phyloP scores from a whole-genome alignment of 352 stramenopile species.

The Phytophthora pistaciae region DNA sequence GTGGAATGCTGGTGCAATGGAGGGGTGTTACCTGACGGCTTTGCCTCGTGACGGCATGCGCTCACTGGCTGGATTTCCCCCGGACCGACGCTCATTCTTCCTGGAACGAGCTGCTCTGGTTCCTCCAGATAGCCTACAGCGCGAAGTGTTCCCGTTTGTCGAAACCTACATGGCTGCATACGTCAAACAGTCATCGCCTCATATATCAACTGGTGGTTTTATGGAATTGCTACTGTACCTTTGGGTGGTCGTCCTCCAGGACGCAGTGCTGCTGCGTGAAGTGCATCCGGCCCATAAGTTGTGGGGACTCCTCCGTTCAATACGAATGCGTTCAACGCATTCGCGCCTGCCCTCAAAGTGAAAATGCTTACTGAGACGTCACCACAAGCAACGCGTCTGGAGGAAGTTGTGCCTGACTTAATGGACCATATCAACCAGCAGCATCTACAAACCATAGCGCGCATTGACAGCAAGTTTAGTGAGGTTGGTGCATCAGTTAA shows the following conservation, averaged over 20 bases:
- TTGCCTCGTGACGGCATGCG: constrained; percentile 9
- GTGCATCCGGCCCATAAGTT: not conserved
- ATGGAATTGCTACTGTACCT: not conserved
- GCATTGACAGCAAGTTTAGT: constrained; percentile 3
- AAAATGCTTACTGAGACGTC: constrained; percentile 13
- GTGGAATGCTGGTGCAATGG: constrained; percentile 5
- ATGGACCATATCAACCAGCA: constrained; percentile 16
- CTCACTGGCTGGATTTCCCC: constrained; percentile 1
- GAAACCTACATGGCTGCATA: not conserved
- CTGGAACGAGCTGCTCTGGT: not conserved
- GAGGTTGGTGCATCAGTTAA: constrained; percentile 3
- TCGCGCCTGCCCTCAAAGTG: not conserved
- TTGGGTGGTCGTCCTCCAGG: constrained; percentile 2
- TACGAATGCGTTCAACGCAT: not conserved
- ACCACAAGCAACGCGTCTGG: not conserved
- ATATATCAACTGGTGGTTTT: not conserved
- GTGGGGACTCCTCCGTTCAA: not conserved
- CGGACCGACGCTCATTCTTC: not conserved
- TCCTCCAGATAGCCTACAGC: not conserved
- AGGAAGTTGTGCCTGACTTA: constrained; percentile 12
- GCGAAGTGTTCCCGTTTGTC: not conserved
- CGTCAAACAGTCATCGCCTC: not conserved
- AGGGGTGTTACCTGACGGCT: constrained; percentile 7
- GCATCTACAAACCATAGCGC: constrained; percentile 5
- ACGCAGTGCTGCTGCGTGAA: not conserved